Evolutionary conservation across 2,329 filamentous ascomycete genomes (phyloP).

Genomic region (Pyricularia sp.): DNA sequence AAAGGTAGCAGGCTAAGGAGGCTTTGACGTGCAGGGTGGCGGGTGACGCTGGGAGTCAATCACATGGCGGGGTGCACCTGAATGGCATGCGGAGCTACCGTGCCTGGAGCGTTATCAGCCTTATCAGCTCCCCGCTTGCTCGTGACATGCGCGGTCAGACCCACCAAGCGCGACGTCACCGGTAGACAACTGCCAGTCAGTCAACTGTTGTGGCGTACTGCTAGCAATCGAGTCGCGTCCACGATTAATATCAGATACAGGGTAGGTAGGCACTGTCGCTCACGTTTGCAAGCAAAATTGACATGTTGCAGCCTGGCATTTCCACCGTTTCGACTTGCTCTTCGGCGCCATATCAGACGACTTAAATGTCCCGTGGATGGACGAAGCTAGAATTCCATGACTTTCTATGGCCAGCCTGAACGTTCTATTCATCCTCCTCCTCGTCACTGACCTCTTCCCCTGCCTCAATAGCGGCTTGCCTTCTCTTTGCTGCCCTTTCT

Average conservation of each 20-base stretch:
- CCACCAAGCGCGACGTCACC: not conserved
- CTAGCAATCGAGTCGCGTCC: too few species aligned
- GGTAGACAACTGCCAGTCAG: not conserved
- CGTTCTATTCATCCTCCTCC: conserved; percentile 21
- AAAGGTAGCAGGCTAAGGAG: not conserved
- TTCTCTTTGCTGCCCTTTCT: conserved; percentile 48
- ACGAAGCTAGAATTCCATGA: not conserved
- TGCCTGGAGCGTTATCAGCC: not conserved
- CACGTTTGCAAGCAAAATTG: not conserved
- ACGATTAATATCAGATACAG: not conserved
- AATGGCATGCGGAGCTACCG: not conserved
- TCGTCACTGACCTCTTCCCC: conserved; percentile 40
- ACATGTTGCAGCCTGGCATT: not conserved
- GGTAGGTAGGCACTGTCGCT: not conserved
- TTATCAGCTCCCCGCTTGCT: not conserved
- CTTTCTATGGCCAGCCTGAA: not conserved
- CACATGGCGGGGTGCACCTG: not conserved
- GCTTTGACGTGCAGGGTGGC: not conserved
- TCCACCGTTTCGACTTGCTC: not conserved
- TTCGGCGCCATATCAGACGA: not conserved
- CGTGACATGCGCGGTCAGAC: not conserved
- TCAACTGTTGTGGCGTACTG: too few species aligned
- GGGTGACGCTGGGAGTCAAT: not conserved
- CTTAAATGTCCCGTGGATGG: not conserved
- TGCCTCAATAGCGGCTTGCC: conserved; percentile 40